phyloP scores from a whole-genome alignment of 2,329 filamentous ascomycete species.

The Sporothrix dimorphospora region DNA sequence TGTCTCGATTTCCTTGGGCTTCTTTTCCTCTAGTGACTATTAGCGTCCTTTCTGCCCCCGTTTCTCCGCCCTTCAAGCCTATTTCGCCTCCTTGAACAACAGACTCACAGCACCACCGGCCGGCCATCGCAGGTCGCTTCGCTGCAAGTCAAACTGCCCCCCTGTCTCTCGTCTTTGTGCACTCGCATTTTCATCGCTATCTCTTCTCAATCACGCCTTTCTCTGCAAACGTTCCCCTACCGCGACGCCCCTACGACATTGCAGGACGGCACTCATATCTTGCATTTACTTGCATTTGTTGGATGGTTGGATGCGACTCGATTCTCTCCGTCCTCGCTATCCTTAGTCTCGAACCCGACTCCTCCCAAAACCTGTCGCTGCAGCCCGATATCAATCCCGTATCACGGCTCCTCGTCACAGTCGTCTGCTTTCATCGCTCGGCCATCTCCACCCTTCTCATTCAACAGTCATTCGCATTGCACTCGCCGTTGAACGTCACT shows the following conservation, averaged over 20 bases:
- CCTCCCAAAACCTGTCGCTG: background rate
- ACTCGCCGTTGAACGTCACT: background rate
- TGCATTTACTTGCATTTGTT: background rate
- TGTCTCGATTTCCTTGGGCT: background rate
- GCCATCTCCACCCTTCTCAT: background rate
- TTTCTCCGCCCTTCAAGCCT: slow-evolving; percentile 2
- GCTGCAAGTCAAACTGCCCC: background rate
- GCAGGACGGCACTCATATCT: slow-evolving; percentile 1
- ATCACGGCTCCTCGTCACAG: slow-evolving; percentile 18
- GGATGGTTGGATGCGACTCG: too few species aligned
- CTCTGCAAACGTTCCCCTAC: slow-evolving; percentile 2
- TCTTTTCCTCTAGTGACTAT: background rate
- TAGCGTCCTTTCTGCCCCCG: slow-evolving; percentile 21
- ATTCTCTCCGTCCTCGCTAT: slow-evolving; percentile 17
- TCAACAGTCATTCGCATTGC: background rate
- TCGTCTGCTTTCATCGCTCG: slow-evolving; percentile 2
- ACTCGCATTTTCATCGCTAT: slow-evolving; percentile 10
- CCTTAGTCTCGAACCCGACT: slow-evolving; percentile 17
- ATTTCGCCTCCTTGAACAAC: slow-evolving; percentile 7
- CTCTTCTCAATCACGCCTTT: slow-evolving; percentile 24
- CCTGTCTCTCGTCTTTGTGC: background rate
- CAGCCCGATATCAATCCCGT: slow-evolving; percentile 26
- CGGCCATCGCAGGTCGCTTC: background rate
- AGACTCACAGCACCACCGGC: slow-evolving; percentile 9
- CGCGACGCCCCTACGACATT: background rate